Percentiles rank a stretch among this genome's conserved stretches.
These are phyloP conservation scores for Biscogniauxia marginata DNA, from an alignment of 2,329 filamentous ascomycete genomes.

Conservation along the genomic window DNA sequence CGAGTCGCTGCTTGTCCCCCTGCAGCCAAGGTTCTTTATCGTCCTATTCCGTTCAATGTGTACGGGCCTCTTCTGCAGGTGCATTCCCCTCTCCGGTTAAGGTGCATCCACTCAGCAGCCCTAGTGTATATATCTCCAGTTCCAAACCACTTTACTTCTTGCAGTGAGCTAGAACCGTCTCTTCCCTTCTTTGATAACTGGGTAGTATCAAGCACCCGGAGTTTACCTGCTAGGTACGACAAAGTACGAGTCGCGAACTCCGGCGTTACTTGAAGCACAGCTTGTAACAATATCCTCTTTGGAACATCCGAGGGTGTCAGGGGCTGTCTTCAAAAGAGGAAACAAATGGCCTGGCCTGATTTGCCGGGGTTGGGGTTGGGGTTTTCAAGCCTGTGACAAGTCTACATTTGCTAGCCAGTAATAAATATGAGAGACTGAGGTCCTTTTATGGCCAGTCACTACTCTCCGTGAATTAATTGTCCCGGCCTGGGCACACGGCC, in stretches of 20 bases:
- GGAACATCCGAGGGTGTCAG: conserved; percentile 17
- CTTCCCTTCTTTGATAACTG: background rate
- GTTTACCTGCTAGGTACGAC: background rate
- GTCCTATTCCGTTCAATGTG: background rate
- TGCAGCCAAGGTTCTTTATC: background rate
- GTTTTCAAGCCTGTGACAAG: background rate
- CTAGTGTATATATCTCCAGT: background rate
- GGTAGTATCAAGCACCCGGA: background rate
- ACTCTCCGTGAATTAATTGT: too few species aligned
- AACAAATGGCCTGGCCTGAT: background rate
- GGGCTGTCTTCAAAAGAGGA: conserved; percentile 1
- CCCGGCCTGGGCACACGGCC: too few species aligned
- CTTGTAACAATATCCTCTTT: conserved; percentile 19
- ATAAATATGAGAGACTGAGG: background rate
- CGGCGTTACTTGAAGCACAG: conserved; percentile 21
- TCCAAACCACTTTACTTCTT: background rate
- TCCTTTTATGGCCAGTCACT: too few species aligned
- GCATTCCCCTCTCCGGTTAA: background rate
- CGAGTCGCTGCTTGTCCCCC: background rate
- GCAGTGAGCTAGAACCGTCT: too few species aligned
- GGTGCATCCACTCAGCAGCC: background rate
- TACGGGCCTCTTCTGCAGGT: background rate
- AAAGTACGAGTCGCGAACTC: background rate
- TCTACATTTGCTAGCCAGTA: background rate
- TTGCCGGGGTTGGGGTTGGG: too few species aligned